phyloP scores from a whole-genome alignment of 495 filamentous ascomycete genomes.

The Podospora tetraspora region DNA sequence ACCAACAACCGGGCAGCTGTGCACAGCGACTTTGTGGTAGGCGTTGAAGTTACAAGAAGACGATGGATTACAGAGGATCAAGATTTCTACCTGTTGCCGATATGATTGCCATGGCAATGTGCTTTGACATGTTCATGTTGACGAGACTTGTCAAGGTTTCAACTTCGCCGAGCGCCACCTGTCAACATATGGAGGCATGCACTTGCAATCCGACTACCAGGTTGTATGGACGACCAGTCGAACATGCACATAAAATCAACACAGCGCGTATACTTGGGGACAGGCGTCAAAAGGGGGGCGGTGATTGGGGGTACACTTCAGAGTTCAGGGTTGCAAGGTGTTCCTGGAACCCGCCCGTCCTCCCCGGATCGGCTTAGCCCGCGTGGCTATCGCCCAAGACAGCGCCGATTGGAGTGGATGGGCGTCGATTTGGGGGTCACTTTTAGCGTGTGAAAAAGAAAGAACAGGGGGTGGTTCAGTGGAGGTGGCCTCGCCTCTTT shows the following conservation, averaged over 20 bases:
- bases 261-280: neutral
- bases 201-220: neutral
- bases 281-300: neutral
- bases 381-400: neutral
- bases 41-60: neutral
- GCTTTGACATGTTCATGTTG: neutral
- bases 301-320: neutral
- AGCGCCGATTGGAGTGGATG: neutral
- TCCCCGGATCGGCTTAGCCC: slow-evolving; percentile 23
- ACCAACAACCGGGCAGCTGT: neutral
- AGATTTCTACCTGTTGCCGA: neutral
- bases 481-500: slow-evolving; percentile 3
- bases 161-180: neutral
- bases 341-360: slow-evolving; percentile 16
- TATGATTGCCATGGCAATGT: neutral
- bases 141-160: neutral
- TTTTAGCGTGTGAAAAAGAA: neutral
- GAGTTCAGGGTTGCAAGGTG: neutral
- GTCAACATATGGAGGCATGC: neutral
- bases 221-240: too few relatives aligned
- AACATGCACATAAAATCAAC: neutral
- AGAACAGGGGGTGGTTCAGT: neutral
- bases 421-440: slow-evolving; percentile 4
- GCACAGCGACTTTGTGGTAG: neutral
- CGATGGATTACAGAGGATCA: neutral